Conservation (phyloP, 768 basidiomycete species). For the Auricularia heimuer region DNA sequence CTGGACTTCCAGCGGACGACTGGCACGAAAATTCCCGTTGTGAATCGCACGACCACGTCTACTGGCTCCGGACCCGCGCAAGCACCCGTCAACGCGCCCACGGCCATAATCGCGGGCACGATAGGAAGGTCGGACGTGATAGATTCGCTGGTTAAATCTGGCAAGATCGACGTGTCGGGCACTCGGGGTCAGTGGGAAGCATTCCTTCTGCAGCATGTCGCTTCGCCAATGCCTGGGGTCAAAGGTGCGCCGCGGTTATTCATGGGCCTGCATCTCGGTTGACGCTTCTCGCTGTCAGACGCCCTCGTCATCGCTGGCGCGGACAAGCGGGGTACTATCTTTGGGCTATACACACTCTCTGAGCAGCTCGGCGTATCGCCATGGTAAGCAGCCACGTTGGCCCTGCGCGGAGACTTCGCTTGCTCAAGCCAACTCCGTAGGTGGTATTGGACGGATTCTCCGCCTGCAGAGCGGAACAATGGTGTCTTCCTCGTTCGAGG, state of each 20-base stretch:
- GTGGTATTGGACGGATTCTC: conserved; percentile 66
- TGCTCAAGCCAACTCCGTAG: not conserved
- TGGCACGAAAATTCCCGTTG: conserved; percentile 37
- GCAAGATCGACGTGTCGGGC: conserved; percentile 45
- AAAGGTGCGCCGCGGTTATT: conserved; percentile 4
- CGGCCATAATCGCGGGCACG: conserved; percentile 55
- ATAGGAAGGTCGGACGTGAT: conserved; percentile 49
- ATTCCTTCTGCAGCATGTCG: conserved; percentile 42
- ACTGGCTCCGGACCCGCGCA: conserved; percentile 13
- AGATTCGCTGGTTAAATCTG: conserved; percentile 39
- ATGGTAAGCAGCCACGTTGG: conserved; percentile 31
- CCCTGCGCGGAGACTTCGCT: conserved; percentile 22
- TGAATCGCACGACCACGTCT: conserved; percentile 38
- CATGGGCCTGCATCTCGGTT: not conserved
- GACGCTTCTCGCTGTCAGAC: conserved; percentile 25
- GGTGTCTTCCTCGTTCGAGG: conserved; percentile 29
- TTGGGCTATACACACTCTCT: conserved; percentile 54
- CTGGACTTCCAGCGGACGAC: conserved; percentile 57
- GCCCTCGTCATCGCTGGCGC: conserved; percentile 62
- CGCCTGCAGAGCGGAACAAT: conserved; percentile 34
- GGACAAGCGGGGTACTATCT: conserved; percentile 62
- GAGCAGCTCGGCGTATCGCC: conserved; percentile 69
- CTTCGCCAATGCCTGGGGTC: conserved; percentile 43
- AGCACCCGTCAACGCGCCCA: not conserved
- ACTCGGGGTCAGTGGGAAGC: conserved; percentile 61